phyloP scores from a whole-genome alignment of 805 yeast species.

The Candida oleophila region DNA sequence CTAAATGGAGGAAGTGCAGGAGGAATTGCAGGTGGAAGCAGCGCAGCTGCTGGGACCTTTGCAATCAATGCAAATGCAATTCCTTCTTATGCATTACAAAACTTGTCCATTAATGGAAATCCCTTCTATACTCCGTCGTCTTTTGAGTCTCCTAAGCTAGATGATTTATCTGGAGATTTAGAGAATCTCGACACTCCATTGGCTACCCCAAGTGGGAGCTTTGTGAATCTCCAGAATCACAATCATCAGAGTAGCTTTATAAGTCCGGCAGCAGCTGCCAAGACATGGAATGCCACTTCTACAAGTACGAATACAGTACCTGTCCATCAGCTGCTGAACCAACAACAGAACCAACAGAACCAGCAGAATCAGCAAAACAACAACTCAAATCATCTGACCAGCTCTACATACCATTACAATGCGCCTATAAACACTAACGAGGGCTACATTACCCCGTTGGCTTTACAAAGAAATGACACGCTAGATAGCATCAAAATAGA shows the following conservation, averaged over 20 bases:
- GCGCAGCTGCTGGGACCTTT: background rate
- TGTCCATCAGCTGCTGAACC: conserved; percentile 3
- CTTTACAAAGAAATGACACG: conserved; percentile 23
- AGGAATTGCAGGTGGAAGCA: background rate
- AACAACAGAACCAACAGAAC: conserved; percentile 4
- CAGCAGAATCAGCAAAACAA: background rate
- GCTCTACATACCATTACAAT: background rate
- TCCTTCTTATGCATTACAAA: background rate
- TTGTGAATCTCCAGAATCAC: conserved; percentile 4
- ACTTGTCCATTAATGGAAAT: conserved; percentile 14
- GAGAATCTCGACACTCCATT: conserved; percentile 23
- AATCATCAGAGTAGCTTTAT: conserved; percentile 2
- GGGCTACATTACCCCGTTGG: conserved; percentile 10
- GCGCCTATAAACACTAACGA: conserved; percentile 4
- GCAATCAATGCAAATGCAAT: conserved; percentile 7
- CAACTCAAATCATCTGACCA: background rate
- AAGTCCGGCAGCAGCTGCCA: conserved; percentile 3
- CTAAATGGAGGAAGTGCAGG: background rate
- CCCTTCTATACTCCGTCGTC: conserved; percentile 31
- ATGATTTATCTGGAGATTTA: conserved; percentile 17
- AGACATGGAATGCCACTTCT: conserved; percentile 1
- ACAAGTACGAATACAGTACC: conserved; percentile 1
- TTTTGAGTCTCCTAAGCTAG: conserved; percentile 24
- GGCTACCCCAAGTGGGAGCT: conserved; percentile 15
- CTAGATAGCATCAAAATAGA: conserved; percentile 34